These are phyloP conservation scores for Alternaria hordeiaustralica DNA, from an alignment of 2,329 filamentous ascomycete species.

Conservation along the genomic window DNA sequence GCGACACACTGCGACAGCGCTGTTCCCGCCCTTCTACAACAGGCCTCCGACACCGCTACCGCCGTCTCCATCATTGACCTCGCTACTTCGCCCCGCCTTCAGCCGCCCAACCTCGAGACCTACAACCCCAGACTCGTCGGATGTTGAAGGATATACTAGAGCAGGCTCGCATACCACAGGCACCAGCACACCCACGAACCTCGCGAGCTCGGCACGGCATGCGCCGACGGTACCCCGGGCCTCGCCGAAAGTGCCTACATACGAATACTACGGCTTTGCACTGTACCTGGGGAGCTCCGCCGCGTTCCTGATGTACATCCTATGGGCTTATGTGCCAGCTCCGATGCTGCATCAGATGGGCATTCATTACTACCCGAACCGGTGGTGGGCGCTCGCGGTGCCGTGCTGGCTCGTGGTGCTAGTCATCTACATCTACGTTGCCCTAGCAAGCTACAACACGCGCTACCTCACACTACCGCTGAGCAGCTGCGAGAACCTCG, in stretches of 20 bases:
- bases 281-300: constrained; percentile 89
- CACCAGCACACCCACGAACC: constrained; percentile 56
- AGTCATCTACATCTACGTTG: constrained; percentile 91
- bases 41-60: constrained; percentile 93
- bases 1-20: constrained; percentile 38
- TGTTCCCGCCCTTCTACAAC: constrained; percentile 93
- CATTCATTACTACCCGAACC: constrained; percentile 95
- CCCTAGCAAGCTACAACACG: constrained; percentile 88
- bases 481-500: constrained; percentile 82
- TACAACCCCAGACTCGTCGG: constrained; percentile 89
- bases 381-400: constrained; percentile 96
- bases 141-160: constrained; percentile 67
- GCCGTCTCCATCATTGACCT: constrained; percentile 90
- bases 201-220: constrained; percentile 64
- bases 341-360: constrained; percentile 91
- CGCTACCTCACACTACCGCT: constrained; percentile 85
- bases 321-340: constrained; percentile 90
- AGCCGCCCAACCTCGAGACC: constrained; percentile 71
- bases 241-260: constrained; percentile 93
- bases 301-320: constrained; percentile 74
- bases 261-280: constrained; percentile 99
- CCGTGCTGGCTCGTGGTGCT: constrained; percentile 89
- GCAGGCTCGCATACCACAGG: constrained; percentile 19
- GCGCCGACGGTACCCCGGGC: constrained; percentile 77
- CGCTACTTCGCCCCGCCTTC: constrained; percentile 77